Base-by-base conservation (phyloP, 2,329 filamentous ascomycete species). In the Cyclaneusma minus region DNA sequence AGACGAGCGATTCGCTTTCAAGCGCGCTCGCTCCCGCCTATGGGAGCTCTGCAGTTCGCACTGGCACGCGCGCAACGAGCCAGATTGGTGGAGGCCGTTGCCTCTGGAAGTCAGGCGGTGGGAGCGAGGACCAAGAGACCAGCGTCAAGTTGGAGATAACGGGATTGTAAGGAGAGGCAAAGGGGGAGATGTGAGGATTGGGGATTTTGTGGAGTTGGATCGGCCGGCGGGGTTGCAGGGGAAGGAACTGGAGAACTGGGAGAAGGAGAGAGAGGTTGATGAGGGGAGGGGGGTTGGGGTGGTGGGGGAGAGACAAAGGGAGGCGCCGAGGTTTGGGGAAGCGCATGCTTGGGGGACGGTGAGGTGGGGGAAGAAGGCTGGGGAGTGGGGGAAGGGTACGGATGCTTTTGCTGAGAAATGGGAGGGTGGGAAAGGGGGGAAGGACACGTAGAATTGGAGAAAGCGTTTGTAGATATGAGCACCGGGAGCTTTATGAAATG, bases 1-100 rank as follows among this genome's bases (percentile, higher is more conserved):
- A 45, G 81, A 87, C 46, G 80, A 87, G 48, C 60, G 69, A 8
- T 89, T 89, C 45, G 80, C 80, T 0, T 85, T 83, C 39, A 81
- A 81, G 49, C 62, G 81, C 13, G 81, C 80, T 2, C 61, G 69
- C 22, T 81, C 74, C 36, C 58, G 81, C n/a, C 54, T 89, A 3
- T 89, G 79, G 80, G 79, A 89, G 51, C 69, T 89, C 45, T 87
- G 79, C 47, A 69, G 77, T 11, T 59, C 57, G 19, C 56, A 64
- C 33, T 87, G 80, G 80, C 81, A 82, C 54, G 60, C 61, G 3
- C 54, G 77, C 24, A 55, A 52, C 4, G 65, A 63, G 4, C 52
- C 58, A 5, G 59, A 50, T 6, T 85, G 79, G 78, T 77, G 74
- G 66, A 63, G 63, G 34, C 79, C 79, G 3, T 43, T 84, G 20